Conservation (phyloP, 352 stramenopile genomes). For the Globisporangium cederbergense region DNA sequence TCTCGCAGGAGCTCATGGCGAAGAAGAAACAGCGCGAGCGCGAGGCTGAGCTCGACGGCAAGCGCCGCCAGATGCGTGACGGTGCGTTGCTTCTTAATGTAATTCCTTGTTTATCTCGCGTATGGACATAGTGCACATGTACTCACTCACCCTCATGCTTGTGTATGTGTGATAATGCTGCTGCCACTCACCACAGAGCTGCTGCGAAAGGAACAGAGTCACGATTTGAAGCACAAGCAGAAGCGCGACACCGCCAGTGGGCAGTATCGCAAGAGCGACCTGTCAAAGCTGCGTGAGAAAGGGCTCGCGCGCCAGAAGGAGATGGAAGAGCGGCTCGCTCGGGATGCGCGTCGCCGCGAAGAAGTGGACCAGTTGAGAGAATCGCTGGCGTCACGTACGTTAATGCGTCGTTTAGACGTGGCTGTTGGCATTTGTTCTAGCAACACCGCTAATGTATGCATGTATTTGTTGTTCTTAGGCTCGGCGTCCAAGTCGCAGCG, state of each 20-base stretch:
- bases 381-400: conserved; percentile 8
- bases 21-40: conserved; percentile 70
- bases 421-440: neutral
- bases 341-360: conserved; percentile 35
- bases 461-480: conserved; percentile 4
- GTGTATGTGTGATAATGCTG: neutral
- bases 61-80: conserved; percentile 62
- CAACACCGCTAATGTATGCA: neutral
- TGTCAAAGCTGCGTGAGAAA: conserved; percentile 57
- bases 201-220: conserved; percentile 52
- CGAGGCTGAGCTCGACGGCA: conserved; percentile 49
- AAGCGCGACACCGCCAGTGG: conserved; percentile 11
- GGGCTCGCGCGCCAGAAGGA: conserved; percentile 47
- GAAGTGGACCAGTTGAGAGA: conserved; percentile 33
- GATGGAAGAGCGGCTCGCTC: conserved; percentile 42
- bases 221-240: conserved; percentile 36
- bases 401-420: neutral
- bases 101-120: no score
- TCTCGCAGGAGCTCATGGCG: conserved; percentile 56
- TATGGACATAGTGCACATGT: no score
- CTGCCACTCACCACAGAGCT: conserved; percentile 35
- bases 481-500: conserved; percentile 52
- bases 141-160: neutral
- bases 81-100: conserved; percentile 21
- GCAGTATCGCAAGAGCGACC: conserved; percentile 36